Evolutionary conservation across 73 alveolate genomes (phyloP).

Genomic region (Tetrahymena elliotti): DNA sequence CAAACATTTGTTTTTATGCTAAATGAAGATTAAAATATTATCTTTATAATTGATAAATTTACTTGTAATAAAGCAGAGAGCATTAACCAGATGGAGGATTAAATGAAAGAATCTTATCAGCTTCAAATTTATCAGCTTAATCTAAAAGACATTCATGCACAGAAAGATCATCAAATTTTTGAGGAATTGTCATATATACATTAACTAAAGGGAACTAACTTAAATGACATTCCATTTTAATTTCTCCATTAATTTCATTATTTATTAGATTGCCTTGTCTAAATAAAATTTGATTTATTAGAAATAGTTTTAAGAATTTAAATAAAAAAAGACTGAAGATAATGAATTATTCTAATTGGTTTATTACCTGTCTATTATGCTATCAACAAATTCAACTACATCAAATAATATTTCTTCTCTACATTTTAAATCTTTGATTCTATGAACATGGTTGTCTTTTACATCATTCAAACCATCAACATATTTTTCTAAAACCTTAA

Average conservation of each 20-base stretch:
- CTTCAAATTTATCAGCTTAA: conserved; percentile 25
- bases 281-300: too few species aligned
- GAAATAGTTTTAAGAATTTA: too few species aligned
- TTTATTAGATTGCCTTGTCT: conserved; percentile 11
- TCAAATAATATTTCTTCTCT: conserved; percentile 39
- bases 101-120: conserved; percentile 18
- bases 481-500: conserved; percentile 20
- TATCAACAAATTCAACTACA: conserved; percentile 34
- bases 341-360: background rate
- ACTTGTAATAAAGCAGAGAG: conserved; percentile 15
- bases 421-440: conserved; percentile 9
- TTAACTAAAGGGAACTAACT: conserved; percentile 18
- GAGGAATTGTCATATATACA: conserved; percentile 14
- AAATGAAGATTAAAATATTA: background rate
- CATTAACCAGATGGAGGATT: conserved; percentile 33
- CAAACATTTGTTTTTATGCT: conserved; percentile 2
- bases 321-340: background rate
- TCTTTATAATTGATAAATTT: background rate
- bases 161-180: conserved; percentile 17
- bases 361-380: conserved; percentile 6
- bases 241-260: conserved; percentile 42
- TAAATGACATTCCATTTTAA: conserved; percentile 34
- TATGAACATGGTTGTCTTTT: conserved; percentile 8
- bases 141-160: conserved; percentile 37
- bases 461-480: conserved; percentile 24